Percentiles rank a stretch among this genome's conserved stretches.
These are phyloP conservation scores for Backusella australiensis DNA, from an alignment of 192 early-diverging fungal genomes.

Conservation along the genomic window DNA sequence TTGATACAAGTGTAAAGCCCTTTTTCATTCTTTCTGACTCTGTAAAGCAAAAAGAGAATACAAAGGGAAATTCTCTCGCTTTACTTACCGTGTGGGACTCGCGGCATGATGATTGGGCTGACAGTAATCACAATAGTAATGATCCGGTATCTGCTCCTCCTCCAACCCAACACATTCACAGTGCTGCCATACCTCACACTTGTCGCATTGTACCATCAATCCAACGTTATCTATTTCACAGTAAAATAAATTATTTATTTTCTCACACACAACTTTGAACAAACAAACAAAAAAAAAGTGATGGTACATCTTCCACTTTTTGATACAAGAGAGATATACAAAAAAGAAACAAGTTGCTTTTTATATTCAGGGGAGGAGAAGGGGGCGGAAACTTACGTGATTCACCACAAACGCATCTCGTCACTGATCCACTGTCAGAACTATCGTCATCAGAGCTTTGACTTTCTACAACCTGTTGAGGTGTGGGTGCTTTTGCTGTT, in stretches of 20 bases:
- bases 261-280: not conserved
- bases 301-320: not conserved
- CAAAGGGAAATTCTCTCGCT: not conserved
- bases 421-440: conserved; percentile 46
- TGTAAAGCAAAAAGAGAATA: not conserved
- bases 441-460: conserved; percentile 41
- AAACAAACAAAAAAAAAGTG: not conserved
- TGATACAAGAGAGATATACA: conserved; percentile 1
- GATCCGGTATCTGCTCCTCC: conserved; percentile 76
- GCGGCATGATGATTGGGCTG: conserved; percentile 75
- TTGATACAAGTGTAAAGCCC: no score
- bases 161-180: conserved; percentile 86
- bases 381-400: conserved; percentile 37
- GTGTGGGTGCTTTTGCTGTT: not conserved
- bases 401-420: conserved; percentile 52
- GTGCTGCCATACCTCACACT: conserved; percentile 94
- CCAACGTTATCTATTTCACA: conserved; percentile 49
- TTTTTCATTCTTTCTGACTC: not conserved
- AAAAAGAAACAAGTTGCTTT: not conserved
- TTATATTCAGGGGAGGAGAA: not conserved
- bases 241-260: not conserved
- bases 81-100: conserved; percentile 35
- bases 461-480: conserved; percentile 8
- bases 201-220: conserved; percentile 93
- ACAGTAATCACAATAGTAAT: conserved; percentile 93